Base-by-base conservation (phyloP, 345 rosid species). In the Gossypium turneri region DNA sequence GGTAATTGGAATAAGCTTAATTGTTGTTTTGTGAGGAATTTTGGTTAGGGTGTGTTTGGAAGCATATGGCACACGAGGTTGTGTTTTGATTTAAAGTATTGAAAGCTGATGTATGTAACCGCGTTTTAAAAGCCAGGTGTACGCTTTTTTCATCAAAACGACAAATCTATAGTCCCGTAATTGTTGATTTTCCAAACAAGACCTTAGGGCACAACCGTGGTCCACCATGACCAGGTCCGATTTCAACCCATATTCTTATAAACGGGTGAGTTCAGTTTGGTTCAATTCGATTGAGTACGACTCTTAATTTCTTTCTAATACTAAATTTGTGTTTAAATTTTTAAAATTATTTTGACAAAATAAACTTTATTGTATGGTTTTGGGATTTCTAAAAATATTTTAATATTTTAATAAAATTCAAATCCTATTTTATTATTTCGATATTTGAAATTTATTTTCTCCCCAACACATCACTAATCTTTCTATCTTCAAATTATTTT, bases 101-200 rank as follows among this genome's bases (percentile, higher is more conserved):
- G 7, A 5, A 78, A 19, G 77, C 62, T 74, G 79, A 77, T 19
- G 83, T 41, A 25, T 44, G 7, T 6, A 64, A 67, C 76, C 84
- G 82, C 78, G 85, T 83, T 57, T 47, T 13, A 63, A 3, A 0
- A 47, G 78, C 80, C 85, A 79, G 58, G 44, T 79, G 84, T 78
- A 81, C 76, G 69, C 79, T 56, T 73, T 75, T 77, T 56, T 6
- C 60, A 24, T 27, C 58, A 27, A 69, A 68, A 48, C 22, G 72
- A 69, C 59, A 25, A 68, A 50, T 15, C n/a, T 1, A 7, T 2
- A 1, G 50, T 4, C 60, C 60, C 34, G 0, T 9, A 5, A 10
- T 57, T 27, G 29, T 68, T 9, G 13, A 29, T 53, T 55, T 34
- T 65, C 24, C 43, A 25, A 25, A 44, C 25, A 57, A 58, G 16